Percentiles rank a stretch among this genome's conserved stretches.
These are phyloP conservation scores for Monosporozyma yasuniensis DNA, from an alignment of 805 yeast genomes.

Conservation along the genomic window DNA sequence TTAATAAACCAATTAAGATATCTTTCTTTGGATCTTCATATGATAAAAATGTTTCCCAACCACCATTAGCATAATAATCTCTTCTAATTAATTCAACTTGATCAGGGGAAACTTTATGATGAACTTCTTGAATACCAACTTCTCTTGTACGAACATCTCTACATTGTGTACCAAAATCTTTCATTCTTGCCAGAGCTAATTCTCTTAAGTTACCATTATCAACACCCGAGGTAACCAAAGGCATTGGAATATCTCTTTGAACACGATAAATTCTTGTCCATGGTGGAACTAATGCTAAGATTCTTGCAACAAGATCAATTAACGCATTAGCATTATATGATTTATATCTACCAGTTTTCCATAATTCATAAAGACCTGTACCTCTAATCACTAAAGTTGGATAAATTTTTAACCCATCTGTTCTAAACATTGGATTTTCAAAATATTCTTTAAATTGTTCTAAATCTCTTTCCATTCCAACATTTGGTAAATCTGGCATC, in stretches of 20 bases:
- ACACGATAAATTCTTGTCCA: conserved; percentile 99
- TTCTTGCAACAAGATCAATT: conserved; percentile 90
- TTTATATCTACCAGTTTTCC: conserved; percentile 93
- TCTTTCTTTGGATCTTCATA: conserved; percentile 97
- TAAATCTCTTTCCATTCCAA: conserved; percentile 95
- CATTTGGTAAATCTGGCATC: conserved; percentile 99
- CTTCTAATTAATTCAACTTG: conserved; percentile 93
- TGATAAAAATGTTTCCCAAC: conserved; percentile 95
- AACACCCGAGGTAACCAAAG: conserved; percentile 93
- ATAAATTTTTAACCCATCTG: conserved; percentile 91
- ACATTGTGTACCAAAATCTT: conserved; percentile 92
- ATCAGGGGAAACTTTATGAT: conserved; percentile 92
- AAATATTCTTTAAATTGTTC: conserved; percentile 95
- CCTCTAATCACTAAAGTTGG: conserved; percentile 97
- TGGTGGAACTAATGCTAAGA: conserved; percentile 93
- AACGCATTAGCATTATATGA: conserved; percentile 91
- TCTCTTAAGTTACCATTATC: conserved; percentile 96
- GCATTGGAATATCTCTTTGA: conserved; percentile 99
- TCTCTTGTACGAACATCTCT: conserved; percentile 96
- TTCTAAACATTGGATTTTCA: conserved; percentile 92
- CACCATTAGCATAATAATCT: conserved; percentile 95
- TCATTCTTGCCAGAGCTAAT: conserved; percentile 93
- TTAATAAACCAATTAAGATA: conserved; percentile 80
- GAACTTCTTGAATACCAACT: conserved; percentile 98
- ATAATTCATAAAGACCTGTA: conserved; percentile 90